A percentile compares a stretch with the other conserved stretches of the same genome.
These are phyloP conservation scores for Pythium aristosporum DNA, from an alignment of 352 stramenopile genomes.

Conservation along the genomic window DNA sequence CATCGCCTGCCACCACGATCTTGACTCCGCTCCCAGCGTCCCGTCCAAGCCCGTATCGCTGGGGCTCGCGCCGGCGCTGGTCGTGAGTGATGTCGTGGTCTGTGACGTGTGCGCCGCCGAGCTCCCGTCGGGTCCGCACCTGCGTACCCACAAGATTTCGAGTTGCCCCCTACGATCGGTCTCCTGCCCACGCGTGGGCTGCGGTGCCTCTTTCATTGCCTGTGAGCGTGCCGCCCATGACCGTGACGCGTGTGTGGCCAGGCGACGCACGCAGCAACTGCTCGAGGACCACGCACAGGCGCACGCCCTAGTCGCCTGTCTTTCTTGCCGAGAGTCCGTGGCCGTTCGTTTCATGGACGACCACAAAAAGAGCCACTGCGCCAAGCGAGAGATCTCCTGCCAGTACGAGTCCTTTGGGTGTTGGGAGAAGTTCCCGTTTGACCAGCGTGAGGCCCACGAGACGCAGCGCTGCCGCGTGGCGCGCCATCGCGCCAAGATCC, in stretches of 20 bases:
- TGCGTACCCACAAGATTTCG: slow-evolving; percentile 37
- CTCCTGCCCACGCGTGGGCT: slow-evolving; percentile 46
- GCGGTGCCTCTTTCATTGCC: slow-evolving; percentile 34
- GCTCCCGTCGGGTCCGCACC: slow-evolving; percentile 27
- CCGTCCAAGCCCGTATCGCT: slow-evolving; percentile 2
- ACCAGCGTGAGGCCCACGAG: slow-evolving; percentile 45
- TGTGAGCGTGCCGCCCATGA: slow-evolving; percentile 39
- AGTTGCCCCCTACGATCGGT: slow-evolving; percentile 45
- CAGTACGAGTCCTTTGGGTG: slow-evolving; percentile 55
- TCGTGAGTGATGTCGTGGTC: slow-evolving; percentile 16
- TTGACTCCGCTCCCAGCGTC: slow-evolving; percentile 7
- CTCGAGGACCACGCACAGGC: slow-evolving; percentile 41
- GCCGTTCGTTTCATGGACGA: slow-evolving; percentile 37
- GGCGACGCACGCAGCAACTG: slow-evolving; percentile 37
- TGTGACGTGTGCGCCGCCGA: slow-evolving; percentile 51
- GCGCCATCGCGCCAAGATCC: slow-evolving; percentile 37
- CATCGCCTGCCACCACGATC: slow-evolving; percentile 16
- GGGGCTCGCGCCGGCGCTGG: slow-evolving; percentile 15
- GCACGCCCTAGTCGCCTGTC: slow-evolving; percentile 38
- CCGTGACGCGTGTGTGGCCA: slow-evolving; percentile 33
- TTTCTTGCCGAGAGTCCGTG: slow-evolving; percentile 39
- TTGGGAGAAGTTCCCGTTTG: slow-evolving; percentile 32
- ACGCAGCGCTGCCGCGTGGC: slow-evolving; percentile 43
- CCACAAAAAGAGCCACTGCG: slow-evolving; percentile 47
- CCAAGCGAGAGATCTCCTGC: slow-evolving; percentile 48